Percentiles rank a stretch among this genome's conserved stretches.
phyloP scores from a whole-genome alignment of 257 asterid genomes.

The Misopates orontium region DNA sequence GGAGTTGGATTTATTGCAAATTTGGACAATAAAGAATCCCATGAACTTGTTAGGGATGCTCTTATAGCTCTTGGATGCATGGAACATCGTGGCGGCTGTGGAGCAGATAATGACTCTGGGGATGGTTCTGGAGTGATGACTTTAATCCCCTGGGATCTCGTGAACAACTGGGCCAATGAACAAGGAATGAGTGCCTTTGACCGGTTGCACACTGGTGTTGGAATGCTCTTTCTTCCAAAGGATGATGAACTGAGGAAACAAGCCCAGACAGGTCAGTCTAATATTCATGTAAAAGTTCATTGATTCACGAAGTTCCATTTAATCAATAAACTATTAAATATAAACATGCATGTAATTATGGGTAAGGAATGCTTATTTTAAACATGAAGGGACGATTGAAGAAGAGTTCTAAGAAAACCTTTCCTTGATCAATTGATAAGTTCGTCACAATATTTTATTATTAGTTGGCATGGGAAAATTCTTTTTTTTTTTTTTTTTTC shows the following conservation, averaged over 20 bases:
- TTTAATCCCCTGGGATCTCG: slow-evolving; percentile 93
- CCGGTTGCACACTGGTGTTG: slow-evolving; percentile 83
- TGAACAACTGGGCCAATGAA: slow-evolving; percentile 84
- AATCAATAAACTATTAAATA: not conserved
- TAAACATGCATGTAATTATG: not conserved
- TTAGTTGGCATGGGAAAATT: not conserved
- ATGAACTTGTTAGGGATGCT: slow-evolving; percentile 85
- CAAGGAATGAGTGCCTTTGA: slow-evolving; percentile 74
- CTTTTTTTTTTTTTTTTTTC: not conserved
- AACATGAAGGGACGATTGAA: slow-evolving; percentile 12
- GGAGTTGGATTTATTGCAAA: slow-evolving; percentile 98
- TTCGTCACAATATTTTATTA: not conserved
- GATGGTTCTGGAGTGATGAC: slow-evolving; percentile 99
- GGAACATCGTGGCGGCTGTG: slow-evolving; percentile 99
- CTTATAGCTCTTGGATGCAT: slow-evolving; percentile 95
- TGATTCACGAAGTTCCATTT: not conserved
- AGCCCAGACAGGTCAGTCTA: slow-evolving; percentile 72
- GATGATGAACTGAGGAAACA: slow-evolving; percentile 60
- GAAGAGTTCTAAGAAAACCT: slow-evolving; percentile 9
- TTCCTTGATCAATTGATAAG: not conserved
- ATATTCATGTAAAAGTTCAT: not conserved
- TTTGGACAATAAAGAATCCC: slow-evolving; percentile 80
- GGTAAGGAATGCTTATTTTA: not conserved
- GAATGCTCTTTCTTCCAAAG: slow-evolving; percentile 92
- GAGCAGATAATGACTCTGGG: slow-evolving; percentile 98